phyloP scores from a whole-genome alignment of 768 basidiomycete genomes.

The Suillus luteus region DNA sequence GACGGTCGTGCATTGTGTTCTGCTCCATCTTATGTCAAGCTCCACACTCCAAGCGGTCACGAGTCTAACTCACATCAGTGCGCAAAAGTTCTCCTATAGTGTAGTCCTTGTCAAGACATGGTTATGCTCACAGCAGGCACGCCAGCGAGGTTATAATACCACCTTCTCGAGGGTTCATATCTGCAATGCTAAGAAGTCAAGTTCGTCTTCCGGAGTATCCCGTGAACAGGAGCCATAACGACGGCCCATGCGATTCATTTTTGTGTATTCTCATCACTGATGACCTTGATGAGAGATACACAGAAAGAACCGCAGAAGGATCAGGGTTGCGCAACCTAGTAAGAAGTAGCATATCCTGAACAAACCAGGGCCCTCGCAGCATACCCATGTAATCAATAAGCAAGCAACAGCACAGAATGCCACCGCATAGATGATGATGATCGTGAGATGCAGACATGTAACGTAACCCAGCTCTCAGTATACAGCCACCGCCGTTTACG shows the following conservation, averaged over 20 bases:
- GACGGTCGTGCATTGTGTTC: not conserved
- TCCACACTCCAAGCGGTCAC: not conserved
- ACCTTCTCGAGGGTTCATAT: not conserved
- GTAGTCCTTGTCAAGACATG: not conserved
- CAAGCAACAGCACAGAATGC: not conserved
- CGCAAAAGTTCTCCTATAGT: not conserved
- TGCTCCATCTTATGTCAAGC: not conserved
- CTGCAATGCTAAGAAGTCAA: not conserved
- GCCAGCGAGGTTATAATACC: not conserved
- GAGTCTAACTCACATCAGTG: not conserved
- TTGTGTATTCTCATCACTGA: not conserved
- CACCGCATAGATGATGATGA: constrained; percentile 2
- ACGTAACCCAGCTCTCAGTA: constrained; percentile 14
- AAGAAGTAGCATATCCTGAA: not conserved
- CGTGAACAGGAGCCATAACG: not conserved
- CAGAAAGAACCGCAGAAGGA: not conserved
- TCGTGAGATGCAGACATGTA: not conserved
- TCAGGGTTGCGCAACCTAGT: not conserved
- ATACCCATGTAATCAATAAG: not conserved
- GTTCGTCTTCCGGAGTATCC: not conserved
- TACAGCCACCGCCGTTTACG: constrained; percentile 36
- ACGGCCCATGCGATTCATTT: not conserved
- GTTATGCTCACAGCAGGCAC: too few species aligned
- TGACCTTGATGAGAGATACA: not conserved
- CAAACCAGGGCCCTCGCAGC: not conserved